phyloP scores from a whole-genome alignment of 129 eudicot genomes.

The Artemisia annua region DNA sequence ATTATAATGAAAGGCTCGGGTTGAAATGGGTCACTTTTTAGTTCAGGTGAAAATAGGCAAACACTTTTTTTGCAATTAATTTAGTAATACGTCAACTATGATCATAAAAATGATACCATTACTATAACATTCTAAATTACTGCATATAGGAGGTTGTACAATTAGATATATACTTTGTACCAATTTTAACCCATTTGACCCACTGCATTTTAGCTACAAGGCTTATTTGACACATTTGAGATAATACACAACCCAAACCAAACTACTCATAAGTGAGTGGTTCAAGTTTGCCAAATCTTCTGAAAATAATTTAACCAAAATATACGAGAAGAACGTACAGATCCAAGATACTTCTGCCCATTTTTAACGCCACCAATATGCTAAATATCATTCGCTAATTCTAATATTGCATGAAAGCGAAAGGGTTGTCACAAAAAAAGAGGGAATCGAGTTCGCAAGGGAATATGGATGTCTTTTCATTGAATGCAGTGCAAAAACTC shows the following conservation, averaged over 20 bases:
- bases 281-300: too few relatives aligned
- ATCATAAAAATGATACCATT: too few relatives aligned
- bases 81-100: too few relatives aligned
- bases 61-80: too few relatives aligned
- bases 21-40: too few relatives aligned
- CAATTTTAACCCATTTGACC: neutral
- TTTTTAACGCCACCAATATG: conserved; percentile 50
- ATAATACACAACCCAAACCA: neutral
- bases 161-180: neutral
- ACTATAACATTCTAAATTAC: too few relatives aligned
- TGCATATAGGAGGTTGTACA: neutral
- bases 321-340: neutral
- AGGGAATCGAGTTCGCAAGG: conserved; percentile 87
- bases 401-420: conserved; percentile 64
- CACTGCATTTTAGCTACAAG: neutral
- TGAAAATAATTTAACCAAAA: neutral
- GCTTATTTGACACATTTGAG: neutral
- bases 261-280: neutral
- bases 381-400: neutral
- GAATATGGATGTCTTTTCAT: conserved; percentile 89
- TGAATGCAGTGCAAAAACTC: conserved; percentile 89
- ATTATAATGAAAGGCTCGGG: neutral
- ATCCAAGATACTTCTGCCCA: conserved; percentile 6
- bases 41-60: too few relatives aligned
- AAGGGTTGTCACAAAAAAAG: conserved; percentile 82